Evolutionary conservation across 345 rosid species (phyloP), one percentile per base, ranked within the genome.

Genomic region (Trapa incisa): DNA sequence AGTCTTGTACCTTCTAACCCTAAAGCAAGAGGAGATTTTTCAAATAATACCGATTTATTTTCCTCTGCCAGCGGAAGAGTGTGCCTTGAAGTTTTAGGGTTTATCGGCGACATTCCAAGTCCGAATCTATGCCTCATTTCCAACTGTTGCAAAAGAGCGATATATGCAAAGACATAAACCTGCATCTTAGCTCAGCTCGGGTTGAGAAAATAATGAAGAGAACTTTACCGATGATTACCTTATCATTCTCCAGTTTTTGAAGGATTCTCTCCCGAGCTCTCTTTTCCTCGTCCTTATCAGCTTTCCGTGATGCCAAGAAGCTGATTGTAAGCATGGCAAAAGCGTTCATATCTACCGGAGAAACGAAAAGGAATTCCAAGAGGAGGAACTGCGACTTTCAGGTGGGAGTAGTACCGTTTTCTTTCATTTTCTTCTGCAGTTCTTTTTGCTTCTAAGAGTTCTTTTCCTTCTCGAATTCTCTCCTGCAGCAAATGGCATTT

Each of bases 401-500:
- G 70, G 56, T 56, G 41, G 35, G 52, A 68, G 64, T 61, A 79
- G 33, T 62, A 91, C 97, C 91, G 82, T 75, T 83, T 82, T 80
- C 96, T 85, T 78, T 86, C 84, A 72, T 80, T 82, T 52, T 88
- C 97, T 76, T 82, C 96, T 0, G 87, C 85, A 32, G 74, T 78
- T 77, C 68, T 73, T 77, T 77, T 82, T 66, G 88, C 78, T 62
- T 87, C 81, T 67, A 75, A 73, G 61, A 85, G 74, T 68, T 81
- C 84, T 73, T 86, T 88, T n/a, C 96, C 85, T 36, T 81, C 86
- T 69, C 74, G 81, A 77, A 94, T 86, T 72, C 91, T 84, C 69
- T 86, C 88, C 99, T 91, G 75, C 50, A 11, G 37, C n/a, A 38
- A 2, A 65, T 37, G 42, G 2, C 56, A 50, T 17, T 37, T 62